These are phyloP conservation scores for Cladophialophora yegresii DNA, from an alignment of 2,329 filamentous ascomycete species.

Conservation along the genomic window DNA sequence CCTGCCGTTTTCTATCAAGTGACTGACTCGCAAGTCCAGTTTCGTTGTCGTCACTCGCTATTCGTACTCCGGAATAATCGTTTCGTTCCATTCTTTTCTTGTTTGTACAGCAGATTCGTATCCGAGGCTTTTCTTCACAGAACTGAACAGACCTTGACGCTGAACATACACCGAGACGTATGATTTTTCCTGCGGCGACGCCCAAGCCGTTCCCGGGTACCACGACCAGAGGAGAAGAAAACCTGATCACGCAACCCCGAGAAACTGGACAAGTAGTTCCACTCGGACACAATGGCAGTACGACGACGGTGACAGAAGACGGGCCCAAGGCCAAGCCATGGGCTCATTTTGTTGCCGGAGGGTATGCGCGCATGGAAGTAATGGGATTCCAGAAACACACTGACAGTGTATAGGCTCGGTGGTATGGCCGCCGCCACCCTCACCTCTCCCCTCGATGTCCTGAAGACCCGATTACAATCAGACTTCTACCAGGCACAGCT, in stretches of 20 bases:
- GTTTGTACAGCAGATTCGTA: constrained; percentile 8
- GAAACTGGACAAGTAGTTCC: constrained; percentile 46
- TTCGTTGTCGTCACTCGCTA: background rate
- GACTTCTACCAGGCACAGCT: constrained; percentile 91
- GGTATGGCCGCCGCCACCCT: constrained; percentile 90
- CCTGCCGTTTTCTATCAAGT: background rate
- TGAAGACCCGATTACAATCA: constrained; percentile 90
- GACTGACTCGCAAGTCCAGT: background rate
- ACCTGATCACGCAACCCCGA: constrained; percentile 37
- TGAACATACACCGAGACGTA: constrained; percentile 20
- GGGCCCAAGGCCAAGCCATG: constrained; percentile 69
- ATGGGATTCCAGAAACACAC: background rate
- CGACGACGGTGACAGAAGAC: constrained; percentile 31
- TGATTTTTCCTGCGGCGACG: constrained; percentile 33
- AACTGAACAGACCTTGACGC: background rate
- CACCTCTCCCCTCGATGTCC: constrained; percentile 90
- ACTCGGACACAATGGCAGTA: constrained; percentile 32
- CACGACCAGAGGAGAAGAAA: constrained; percentile 31
- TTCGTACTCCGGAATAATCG: background rate
- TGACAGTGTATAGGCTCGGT: constrained; percentile 63
- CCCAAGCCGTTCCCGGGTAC: constrained; percentile 34
- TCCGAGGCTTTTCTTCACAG: background rate
- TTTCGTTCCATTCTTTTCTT: constrained; percentile 10
- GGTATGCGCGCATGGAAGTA: constrained; percentile 56
- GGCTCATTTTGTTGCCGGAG: constrained; percentile 90